Conservation (phyloP, 805 yeast genomes). For the Jamesozyma spencerorum region DNA sequence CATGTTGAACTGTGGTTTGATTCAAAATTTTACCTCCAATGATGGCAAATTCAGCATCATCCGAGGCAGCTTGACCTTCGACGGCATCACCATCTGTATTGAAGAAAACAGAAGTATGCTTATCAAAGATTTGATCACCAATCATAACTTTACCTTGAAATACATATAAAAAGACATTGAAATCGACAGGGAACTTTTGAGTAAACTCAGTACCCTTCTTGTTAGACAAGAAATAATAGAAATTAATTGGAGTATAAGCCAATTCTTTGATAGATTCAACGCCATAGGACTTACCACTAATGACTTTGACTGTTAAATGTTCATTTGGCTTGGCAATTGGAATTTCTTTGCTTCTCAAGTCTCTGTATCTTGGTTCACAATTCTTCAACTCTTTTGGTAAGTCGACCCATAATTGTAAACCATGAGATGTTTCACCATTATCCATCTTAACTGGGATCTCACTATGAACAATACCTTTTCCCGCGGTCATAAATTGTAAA, state of each 20-base stretch:
- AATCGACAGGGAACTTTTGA: conserved; percentile 53
- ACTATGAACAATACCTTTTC: conserved; percentile 75
- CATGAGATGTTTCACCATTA: conserved; percentile 44
- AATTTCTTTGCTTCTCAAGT: conserved; percentile 58
- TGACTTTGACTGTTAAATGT: conserved; percentile 53
- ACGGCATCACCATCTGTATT: conserved; percentile 59
- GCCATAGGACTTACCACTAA: conserved; percentile 70
- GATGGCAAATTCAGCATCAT: conserved; percentile 53
- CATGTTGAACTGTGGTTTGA: conserved; percentile 76
- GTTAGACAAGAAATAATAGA: conserved; percentile 53
- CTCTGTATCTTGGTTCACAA: conserved; percentile 68
- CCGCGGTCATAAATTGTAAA: conserved; percentile 90
- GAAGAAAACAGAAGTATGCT: conserved; percentile 51
- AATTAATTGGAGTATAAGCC: conserved; percentile 75
- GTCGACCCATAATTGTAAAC: conserved; percentile 86
- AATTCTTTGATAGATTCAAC: conserved; percentile 61
- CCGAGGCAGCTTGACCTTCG: conserved; percentile 40
- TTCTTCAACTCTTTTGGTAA: conserved; percentile 57
- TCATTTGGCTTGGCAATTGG: conserved; percentile 58
- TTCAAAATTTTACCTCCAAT: conserved; percentile 67
- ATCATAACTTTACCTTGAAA: conserved; percentile 51
- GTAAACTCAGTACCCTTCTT: conserved; percentile 52
- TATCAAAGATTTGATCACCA: conserved; percentile 34
- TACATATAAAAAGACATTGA: conserved; percentile 62
- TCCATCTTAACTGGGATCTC: conserved; percentile 67